Evolutionary conservation across 768 basidiomycete genomes (phyloP).

Genomic region (Mycena epipterygia): DNA sequence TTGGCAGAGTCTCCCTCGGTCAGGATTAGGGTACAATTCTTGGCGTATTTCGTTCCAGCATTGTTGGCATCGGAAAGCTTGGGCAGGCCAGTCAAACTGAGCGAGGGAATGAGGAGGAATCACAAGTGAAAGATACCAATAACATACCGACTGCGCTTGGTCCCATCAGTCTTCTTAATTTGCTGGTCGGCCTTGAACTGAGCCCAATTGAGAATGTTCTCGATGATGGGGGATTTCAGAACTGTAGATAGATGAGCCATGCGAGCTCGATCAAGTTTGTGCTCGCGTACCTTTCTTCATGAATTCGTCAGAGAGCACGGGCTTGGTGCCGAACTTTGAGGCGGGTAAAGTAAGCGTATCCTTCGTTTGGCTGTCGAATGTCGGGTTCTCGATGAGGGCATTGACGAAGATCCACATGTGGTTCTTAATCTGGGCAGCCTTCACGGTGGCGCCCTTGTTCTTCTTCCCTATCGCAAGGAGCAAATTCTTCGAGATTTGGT

Average conservation of each 20-base stretch:
- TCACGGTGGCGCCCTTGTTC: constrained; percentile 97
- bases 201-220: constrained; percentile 95
- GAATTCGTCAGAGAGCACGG: constrained; percentile 89
- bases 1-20: constrained; percentile 99
- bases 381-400: constrained; percentile 95
- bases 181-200: constrained; percentile 97
- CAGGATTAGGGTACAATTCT: constrained; percentile 92
- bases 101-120: not conserved
- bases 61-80: constrained; percentile 98
- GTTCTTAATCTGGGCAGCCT: constrained; percentile 93
- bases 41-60: constrained; percentile 87
- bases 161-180: constrained; percentile 95
- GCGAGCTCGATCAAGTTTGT: not conserved
- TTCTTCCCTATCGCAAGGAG: constrained; percentile 91
- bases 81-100: constrained; percentile 88
- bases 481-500: constrained; percentile 90
- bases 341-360: constrained; percentile 90
- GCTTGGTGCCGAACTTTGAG: constrained; percentile 93
- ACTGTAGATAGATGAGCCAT: constrained; percentile 60
- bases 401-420: constrained; percentile 99
- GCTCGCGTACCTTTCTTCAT: constrained; percentile 87
- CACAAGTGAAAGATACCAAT: not conserved
- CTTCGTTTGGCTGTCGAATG: constrained; percentile 99
- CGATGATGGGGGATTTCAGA: constrained; percentile 89
- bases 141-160: constrained; percentile 85